Percentiles rank a stretch among this genome's conserved stretches.
Evolutionary conservation across 805 yeast genomes (phyloP).

Genomic region (Tetrapisispora taiwanensis): DNA sequence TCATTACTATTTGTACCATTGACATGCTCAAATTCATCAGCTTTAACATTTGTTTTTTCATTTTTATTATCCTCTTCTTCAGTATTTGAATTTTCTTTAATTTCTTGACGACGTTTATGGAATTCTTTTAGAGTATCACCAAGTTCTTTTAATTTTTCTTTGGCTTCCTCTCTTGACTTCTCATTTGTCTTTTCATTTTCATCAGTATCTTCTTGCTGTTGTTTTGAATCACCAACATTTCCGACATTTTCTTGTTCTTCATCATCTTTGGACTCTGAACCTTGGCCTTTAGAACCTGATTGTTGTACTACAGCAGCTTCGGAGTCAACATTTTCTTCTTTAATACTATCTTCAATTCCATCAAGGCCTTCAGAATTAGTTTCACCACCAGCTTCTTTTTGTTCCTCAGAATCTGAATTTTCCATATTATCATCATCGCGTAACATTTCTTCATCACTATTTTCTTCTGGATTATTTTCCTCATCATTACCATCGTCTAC

Average conservation of each 20-base stretch:
- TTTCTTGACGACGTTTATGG: conserved; percentile 83
- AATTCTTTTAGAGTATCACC: conserved; percentile 90
- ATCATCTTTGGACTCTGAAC: conserved; percentile 42
- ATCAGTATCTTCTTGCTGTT: conserved; percentile 34
- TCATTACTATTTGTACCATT: conserved; percentile 68
- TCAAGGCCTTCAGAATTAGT: conserved; percentile 47
- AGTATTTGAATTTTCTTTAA: conserved; percentile 50
- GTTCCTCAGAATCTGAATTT: conserved; percentile 23
- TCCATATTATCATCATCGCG: conserved; percentile 23
- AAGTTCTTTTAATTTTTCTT: conserved; percentile 71
- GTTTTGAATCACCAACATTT: conserved; percentile 46
- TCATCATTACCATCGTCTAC: conserved; percentile 17
- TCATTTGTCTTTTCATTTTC: conserved; percentile 35
- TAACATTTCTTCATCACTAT: conserved; percentile 25
- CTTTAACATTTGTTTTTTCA: conserved; percentile 51
- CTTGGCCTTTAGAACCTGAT: conserved; percentile 51
- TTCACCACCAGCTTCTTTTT: conserved; percentile 31
- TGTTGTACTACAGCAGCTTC: conserved; percentile 53
- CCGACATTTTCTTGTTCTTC: conserved; percentile 62
- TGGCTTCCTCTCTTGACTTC: conserved; percentile 54
- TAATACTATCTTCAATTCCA: conserved; percentile 35
- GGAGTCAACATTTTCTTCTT: conserved; percentile 40
- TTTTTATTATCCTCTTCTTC: conserved; percentile 37
- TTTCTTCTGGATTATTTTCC: conserved; percentile 24
- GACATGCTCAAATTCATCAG: conserved; percentile 79